A percentile compares a stretch with the other conserved stretches of the same genome.
Evolutionary conservation across 495 filamentous ascomycete genomes (phyloP).

Genomic region (Cercophora scortea): DNA sequence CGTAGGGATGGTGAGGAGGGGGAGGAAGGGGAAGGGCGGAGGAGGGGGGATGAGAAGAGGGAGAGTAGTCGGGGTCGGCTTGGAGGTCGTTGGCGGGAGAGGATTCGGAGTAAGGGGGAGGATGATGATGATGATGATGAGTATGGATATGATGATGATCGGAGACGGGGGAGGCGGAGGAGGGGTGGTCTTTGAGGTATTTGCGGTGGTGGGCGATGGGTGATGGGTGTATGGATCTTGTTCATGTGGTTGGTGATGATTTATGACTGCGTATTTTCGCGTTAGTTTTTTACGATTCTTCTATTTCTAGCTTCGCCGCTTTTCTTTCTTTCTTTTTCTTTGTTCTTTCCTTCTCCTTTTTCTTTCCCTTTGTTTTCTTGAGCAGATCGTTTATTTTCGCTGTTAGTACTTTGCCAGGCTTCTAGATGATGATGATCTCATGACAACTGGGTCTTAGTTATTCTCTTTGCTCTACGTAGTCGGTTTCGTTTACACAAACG

Average conservation of each 20-base stretch:
- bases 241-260: not conserved
- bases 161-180: conserved; percentile 8
- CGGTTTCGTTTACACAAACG: not conserved
- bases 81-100: conserved; percentile 1
- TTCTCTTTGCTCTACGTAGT: not conserved
- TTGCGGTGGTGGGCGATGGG: too few relatives aligned
- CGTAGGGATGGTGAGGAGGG: not conserved
- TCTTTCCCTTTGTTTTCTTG: not conserved
- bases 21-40: not conserved
- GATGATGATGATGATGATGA: conserved; percentile 10
- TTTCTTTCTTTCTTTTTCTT: not conserved
- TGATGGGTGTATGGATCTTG: not conserved
- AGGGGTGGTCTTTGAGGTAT: not conserved
- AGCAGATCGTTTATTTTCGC: not conserved
- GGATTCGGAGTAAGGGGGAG: not conserved
- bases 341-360: not conserved
- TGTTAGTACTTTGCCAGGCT: not conserved
- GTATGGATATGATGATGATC: conserved; percentile 10
- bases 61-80: not conserved
- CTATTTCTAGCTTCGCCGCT: too few relatives aligned
- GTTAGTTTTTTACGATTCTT: not conserved
- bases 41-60: not conserved
- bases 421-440: not conserved
- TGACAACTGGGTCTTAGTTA: not conserved
- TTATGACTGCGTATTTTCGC: conserved; percentile 10